Evolutionary conservation across 2,329 filamentous ascomycete species (phyloP), one percentile per base, ranked within the genome.

Genomic region (Gaeumannomyces tritici): DNA sequence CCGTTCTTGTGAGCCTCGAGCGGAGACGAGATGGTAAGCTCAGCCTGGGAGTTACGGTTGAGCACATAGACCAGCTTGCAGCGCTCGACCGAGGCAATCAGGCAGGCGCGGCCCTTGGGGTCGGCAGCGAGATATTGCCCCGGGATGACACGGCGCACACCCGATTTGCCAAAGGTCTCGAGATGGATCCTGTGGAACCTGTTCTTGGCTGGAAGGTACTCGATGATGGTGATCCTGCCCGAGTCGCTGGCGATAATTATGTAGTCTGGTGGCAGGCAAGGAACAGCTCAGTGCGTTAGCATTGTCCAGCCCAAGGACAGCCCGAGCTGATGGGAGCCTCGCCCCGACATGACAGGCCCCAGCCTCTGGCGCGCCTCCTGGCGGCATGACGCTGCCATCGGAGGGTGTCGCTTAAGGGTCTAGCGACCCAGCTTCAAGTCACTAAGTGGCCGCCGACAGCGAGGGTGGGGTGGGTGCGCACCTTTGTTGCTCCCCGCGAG

Each of bases 21-120:
- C 0, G 95, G 95, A 18, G 95, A 99, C 6, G 95, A 99, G 60
- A 99, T 99, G 55, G 93, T 96, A 69, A 99, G 85, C 74, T 96
- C 91, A 24, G 93, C 93, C 75, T 98, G 91, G 3, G 92, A 85
- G 76, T 96, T 96, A 67, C 96, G 89, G 75, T 98, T 98, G 68
- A 99, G 82, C 70, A 99, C 93, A 76, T 99, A 99, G 68, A 99
- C 95, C 63, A 99, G 89, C 79, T 99, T 99, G 79, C 98, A 99
- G 83, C 99, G 99, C 78, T 99, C 96, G 62, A 93, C 83, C 6
- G 93, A 93, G 12, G 95, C 92, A 65, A 98, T 90, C 72, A 99
- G 83, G 72, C 93, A 96, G 62, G 96, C 96, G 78, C 95, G 87
- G 62, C 95, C 95, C 75, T 96, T 96, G 31, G 95, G 95, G 71